Evolutionary conservation across 1,284 basidiomycete genomes (phyloP).

Genomic region (Rhodotorula sp.): DNA sequence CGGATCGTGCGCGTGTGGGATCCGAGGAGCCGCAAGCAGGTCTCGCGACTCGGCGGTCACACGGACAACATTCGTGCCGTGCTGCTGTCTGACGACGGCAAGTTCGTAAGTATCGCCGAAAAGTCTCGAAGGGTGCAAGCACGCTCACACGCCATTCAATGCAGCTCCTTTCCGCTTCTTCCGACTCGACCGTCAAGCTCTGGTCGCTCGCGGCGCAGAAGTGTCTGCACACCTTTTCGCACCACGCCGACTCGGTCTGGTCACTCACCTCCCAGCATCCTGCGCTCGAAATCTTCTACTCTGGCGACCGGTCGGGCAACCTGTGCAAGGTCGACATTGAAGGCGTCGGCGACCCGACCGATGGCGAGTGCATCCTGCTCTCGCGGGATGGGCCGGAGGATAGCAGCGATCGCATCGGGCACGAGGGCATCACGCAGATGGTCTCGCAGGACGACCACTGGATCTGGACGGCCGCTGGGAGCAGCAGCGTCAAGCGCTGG

Average conservation of each 20-base stretch:
- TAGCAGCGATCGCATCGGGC: conserved; percentile 22
- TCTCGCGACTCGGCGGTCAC: conserved; percentile 83
- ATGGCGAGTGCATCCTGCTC: conserved; percentile 85
- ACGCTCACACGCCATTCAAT: background rate
- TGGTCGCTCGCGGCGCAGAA: conserved; percentile 90
- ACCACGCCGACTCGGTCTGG: conserved; percentile 90
- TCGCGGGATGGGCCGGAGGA: conserved; percentile 65
- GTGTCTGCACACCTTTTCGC: conserved; percentile 92
- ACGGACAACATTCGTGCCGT: conserved; percentile 94
- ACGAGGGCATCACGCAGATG: conserved; percentile 75
- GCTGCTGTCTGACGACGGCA: conserved; percentile 81
- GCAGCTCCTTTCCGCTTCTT: conserved; percentile 82
- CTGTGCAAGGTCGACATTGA: conserved; percentile 90
- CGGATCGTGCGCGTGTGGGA: conserved; percentile 90
- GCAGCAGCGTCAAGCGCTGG: conserved; percentile 81
- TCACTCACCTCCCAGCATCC: conserved; percentile 84
- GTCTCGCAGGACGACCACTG: conserved; percentile 79
- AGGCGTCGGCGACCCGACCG: conserved; percentile 67
- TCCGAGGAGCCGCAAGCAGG: conserved; percentile 65
- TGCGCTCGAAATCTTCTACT: conserved; percentile 88
- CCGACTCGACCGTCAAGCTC: conserved; percentile 72
- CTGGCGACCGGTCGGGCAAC: conserved; percentile 85
- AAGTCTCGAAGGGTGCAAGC: background rate
- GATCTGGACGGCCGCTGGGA: conserved; percentile 87
- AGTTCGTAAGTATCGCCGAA: conserved; percentile 59